phyloP scores from a whole-genome alignment of 225 moss, liverwort and hornwort species.

The Pseudisothecium myosuroides region DNA sequence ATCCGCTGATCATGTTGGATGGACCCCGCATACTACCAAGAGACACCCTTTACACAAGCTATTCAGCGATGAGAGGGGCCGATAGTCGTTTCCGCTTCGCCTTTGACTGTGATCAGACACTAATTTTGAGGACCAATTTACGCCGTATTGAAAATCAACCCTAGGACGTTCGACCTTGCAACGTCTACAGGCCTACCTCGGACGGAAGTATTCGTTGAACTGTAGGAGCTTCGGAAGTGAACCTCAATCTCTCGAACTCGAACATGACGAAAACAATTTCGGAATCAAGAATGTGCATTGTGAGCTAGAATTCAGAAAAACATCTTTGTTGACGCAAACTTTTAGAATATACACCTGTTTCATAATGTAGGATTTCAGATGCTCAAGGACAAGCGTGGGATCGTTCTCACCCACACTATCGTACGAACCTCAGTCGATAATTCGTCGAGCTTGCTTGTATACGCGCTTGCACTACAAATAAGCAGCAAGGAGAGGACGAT shows the following conservation, averaged over 20 bases:
- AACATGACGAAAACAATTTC: background rate
- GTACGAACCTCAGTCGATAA: background rate
- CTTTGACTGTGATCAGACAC: background rate
- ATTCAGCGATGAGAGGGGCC: background rate
- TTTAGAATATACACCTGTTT: background rate
- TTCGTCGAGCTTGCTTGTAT: background rate
- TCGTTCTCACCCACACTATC: background rate
- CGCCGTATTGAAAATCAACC: background rate
- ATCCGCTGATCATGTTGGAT: background rate
- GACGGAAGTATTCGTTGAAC: background rate
- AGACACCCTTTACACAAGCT: accelerated
- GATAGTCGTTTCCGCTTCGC: background rate
- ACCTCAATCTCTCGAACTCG: background rate
- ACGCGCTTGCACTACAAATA: background rate
- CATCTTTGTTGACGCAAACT: background rate
- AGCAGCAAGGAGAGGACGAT: background rate
- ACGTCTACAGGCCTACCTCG: background rate
- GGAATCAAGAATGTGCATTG: background rate
- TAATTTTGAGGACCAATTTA: background rate
- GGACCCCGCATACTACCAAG: background rate
- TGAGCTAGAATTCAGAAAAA: background rate
- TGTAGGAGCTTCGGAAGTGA: background rate
- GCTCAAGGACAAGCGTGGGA: background rate
- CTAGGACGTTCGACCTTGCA: too few species aligned
- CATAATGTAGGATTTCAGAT: background rate